Base-by-base conservation (phyloP, 2,329 filamentous ascomycete species). In the Aspergillus awamori region DNA sequence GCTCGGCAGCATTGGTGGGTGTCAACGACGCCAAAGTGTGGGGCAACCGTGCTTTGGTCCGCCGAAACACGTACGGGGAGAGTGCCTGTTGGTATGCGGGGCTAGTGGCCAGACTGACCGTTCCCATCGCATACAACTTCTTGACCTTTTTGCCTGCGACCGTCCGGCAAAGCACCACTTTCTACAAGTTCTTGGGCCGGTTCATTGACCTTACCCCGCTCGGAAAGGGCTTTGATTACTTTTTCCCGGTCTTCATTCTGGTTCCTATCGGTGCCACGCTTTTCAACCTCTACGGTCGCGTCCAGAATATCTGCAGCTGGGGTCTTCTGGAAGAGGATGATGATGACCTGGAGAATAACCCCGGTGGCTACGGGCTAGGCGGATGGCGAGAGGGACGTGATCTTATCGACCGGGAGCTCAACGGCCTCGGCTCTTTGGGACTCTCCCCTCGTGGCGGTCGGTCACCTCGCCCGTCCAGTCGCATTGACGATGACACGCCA, bases 21-120 rank as follows among this genome's bases (percentile, higher is more conserved):
- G 89, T 99, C 71, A 92, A 89, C 13, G 92, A 97, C 73, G 92
- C 97, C 69, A 96, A 95, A 72, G 93, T 97, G n/a, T 99, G 95
- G 95, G 91, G 95, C 59, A 95, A 96, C 53, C 88, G 95, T 36
- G 94, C 95, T 0, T 83, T 99, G 5, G 94, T 98, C 51, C 87
- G 87, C 61, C 88, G 95, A 60, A 95, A 96, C 72, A 99, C 95
- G 0, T 94, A 96, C 61, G 88, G 92, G 63, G 95, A 98, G 74
- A 92, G 89, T 53, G 95, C 95, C 0, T 96, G 94, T 68, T 99
- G 96, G 93, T 99, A 98, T 73, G 90, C 92, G 1, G 88, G 92
- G 61, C 92, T 97, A 74, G 91, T 97, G 10, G 94, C 95, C 55
- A 92, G 93, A 70, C 86, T 99, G 47, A 97, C 91, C 1, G 92